Evolutionary conservation across 208 protist species (phyloP).

Genomic region (Angomonas deanei): DNA sequence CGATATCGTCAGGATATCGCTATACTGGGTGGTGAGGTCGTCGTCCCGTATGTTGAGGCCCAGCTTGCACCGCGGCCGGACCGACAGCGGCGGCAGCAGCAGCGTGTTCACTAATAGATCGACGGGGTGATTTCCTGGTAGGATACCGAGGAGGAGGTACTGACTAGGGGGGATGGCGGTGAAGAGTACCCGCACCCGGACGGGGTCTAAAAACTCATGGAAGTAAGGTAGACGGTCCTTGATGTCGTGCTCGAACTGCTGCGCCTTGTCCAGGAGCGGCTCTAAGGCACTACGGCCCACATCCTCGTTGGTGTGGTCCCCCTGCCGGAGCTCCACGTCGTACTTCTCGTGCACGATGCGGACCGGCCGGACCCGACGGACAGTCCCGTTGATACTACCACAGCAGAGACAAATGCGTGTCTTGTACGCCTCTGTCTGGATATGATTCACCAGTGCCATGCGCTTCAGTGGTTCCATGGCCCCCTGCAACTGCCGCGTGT

Average conservation of each 20-base stretch:
- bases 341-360: conserved; percentile 84
- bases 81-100: conserved; percentile 95
- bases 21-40: conserved; percentile 97
- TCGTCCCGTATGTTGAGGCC: conserved; percentile 93
- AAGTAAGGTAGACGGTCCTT: conserved; percentile 47
- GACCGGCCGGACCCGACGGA: conserved; percentile 70
- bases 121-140: conserved; percentile 74
- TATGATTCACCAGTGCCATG: conserved; percentile 57
- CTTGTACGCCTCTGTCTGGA: conserved; percentile 88
- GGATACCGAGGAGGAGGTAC: conserved; percentile 92
- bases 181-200: conserved; percentile 90
- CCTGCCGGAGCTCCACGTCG: conserved; percentile 54
- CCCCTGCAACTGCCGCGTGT: conserved; percentile 33
- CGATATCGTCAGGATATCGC: conserved; percentile 86
- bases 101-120: conserved; percentile 92
- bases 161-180: conserved; percentile 89
- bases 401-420: conserved; percentile 92
- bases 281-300: conserved; percentile 14
- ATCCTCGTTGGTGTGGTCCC: conserved; percentile 52
- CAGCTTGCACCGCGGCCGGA: conserved; percentile 94
- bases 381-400: conserved; percentile 90
- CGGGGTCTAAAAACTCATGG: conserved; percentile 93
- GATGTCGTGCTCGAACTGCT: conserved; percentile 16
- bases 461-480: conserved; percentile 65
- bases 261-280: conserved; percentile 28